Evolutionary conservation across 257 asterid genomes (phyloP).

Genomic region (Sherardia arvensis): DNA sequence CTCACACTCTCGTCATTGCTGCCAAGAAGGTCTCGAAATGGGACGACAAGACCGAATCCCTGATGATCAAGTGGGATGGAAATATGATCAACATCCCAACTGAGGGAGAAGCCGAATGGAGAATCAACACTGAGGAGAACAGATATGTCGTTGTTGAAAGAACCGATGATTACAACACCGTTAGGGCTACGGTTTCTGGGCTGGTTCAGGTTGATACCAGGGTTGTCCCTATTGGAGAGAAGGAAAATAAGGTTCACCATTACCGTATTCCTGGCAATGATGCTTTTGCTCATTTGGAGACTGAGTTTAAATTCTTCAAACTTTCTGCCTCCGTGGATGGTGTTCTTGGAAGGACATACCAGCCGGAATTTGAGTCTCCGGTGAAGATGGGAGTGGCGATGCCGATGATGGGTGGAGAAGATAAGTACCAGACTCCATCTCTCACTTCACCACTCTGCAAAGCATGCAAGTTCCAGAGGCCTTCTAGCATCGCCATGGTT

Average conservation of each 20-base stretch:
- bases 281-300: conserved; percentile 54
- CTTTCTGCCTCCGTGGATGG: conserved; percentile 46
- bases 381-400: conserved; percentile 59
- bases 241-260: conserved; percentile 47
- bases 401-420: conserved; percentile 74
- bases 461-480: conserved; percentile 41
- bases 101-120: conserved; percentile 54
- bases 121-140: conserved; percentile 12
- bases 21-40: conserved; percentile 47
- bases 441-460: conserved; percentile 45
- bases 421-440: conserved; percentile 49
- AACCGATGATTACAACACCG: conserved; percentile 51
- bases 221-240: conserved; percentile 43
- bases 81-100: conserved; percentile 27
- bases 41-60: conserved; percentile 38
- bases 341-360: conserved; percentile 51
- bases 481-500: conserved; percentile 16
- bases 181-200: conserved; percentile 26
- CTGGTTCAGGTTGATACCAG: conserved; percentile 39
- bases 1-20: conserved; percentile 42
- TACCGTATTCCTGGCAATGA: conserved; percentile 46
- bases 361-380: conserved; percentile 48
- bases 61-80: conserved; percentile 39
- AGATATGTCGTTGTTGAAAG: conserved; percentile 44
- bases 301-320: conserved; percentile 46